phyloP scores from a whole-genome alignment of 768 basidiomycete genomes.

The Mycena galopus region DNA sequence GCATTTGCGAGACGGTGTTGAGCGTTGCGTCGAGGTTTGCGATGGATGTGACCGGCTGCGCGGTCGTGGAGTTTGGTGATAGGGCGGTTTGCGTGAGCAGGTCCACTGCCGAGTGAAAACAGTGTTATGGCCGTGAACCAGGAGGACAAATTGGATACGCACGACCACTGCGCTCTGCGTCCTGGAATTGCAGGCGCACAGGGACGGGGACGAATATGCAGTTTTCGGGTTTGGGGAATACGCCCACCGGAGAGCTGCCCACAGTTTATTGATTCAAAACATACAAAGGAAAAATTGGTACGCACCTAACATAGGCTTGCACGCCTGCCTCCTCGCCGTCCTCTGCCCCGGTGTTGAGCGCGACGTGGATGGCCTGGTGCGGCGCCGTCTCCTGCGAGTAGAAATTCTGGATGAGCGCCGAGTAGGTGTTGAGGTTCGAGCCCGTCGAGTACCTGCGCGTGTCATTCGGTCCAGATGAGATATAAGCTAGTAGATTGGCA shows the following conservation, averaged over 20 bases:
- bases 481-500: constrained; percentile 31
- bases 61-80: constrained; percentile 58
- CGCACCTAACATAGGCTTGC: constrained; percentile 88
- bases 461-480: constrained; percentile 4
- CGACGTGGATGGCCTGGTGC: constrained; percentile 90
- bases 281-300: constrained; percentile 19
- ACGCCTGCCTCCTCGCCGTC: constrained; percentile 76
- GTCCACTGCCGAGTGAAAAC: constrained; percentile 69
- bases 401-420: constrained; percentile 97
- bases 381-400: constrained; percentile 93
- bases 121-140: constrained; percentile 12
- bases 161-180: constrained; percentile 90
- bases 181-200: constrained; percentile 86
- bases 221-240: constrained; percentile 92
- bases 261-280: constrained; percentile 16
- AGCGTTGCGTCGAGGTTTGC: constrained; percentile 84
- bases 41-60: constrained; percentile 76
- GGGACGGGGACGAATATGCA: constrained; percentile 94
- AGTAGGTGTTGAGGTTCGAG: constrained; percentile 91
- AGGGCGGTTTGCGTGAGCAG: constrained; percentile 69
- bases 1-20: constrained; percentile 76
- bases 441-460: constrained; percentile 89
- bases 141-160: constrained; percentile 48
- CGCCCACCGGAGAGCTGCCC: constrained; percentile 86
- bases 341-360: constrained; percentile 88